Conservation (phyloP, 805 yeast species). For the Wickerhamiella azymoides region DNA sequence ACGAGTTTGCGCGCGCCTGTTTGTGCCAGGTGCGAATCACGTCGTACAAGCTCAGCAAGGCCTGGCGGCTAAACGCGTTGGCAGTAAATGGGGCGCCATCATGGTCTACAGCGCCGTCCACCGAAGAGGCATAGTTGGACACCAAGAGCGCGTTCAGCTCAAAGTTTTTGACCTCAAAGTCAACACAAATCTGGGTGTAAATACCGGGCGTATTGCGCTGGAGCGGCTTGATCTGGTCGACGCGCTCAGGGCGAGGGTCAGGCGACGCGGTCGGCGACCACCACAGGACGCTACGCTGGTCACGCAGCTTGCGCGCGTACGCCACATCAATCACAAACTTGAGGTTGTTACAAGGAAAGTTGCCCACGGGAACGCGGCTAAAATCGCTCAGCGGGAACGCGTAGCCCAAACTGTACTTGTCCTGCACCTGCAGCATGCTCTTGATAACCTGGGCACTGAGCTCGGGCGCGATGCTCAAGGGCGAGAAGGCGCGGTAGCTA, state of each 20-base stretch:
- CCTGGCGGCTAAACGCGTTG: slow-evolving; percentile 68
- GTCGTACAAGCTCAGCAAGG: slow-evolving; percentile 53
- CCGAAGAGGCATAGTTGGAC: slow-evolving; percentile 29
- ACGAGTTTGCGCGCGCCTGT: slow-evolving; percentile 52
- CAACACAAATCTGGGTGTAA: slow-evolving; percentile 65
- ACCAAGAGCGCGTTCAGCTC: slow-evolving; percentile 78
- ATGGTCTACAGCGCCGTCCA: slow-evolving; percentile 22
- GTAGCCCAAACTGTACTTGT: slow-evolving; percentile 36
- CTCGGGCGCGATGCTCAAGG: slow-evolving; percentile 64
- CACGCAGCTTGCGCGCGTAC: slow-evolving; percentile 63
- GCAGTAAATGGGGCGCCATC: slow-evolving; percentile 40
- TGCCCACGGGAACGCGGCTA: slow-evolving; percentile 76
- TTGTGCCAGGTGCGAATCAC: slow-evolving; percentile 92
- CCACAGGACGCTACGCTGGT: slow-evolving; percentile 69
- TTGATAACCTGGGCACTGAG: slow-evolving; percentile 51
- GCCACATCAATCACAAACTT: slow-evolving; percentile 71
- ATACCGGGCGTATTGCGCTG: slow-evolving; percentile 63
- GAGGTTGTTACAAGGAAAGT: slow-evolving; percentile 62
- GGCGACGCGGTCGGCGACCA: slow-evolving; percentile 78
- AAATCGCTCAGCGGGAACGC: slow-evolving; percentile 46
- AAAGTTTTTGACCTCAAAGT: slow-evolving; percentile 62
- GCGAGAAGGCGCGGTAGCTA: slow-evolving; percentile 31
- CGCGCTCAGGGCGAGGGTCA: slow-evolving; percentile 65
- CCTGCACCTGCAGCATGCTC: slow-evolving; percentile 58
- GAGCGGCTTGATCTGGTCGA: slow-evolving; percentile 54